Evolutionary conservation across 2,329 filamentous ascomycete species (phyloP), one percentile per base, ranked within the genome.

Genomic region (Aspergillus versicolor): DNA sequence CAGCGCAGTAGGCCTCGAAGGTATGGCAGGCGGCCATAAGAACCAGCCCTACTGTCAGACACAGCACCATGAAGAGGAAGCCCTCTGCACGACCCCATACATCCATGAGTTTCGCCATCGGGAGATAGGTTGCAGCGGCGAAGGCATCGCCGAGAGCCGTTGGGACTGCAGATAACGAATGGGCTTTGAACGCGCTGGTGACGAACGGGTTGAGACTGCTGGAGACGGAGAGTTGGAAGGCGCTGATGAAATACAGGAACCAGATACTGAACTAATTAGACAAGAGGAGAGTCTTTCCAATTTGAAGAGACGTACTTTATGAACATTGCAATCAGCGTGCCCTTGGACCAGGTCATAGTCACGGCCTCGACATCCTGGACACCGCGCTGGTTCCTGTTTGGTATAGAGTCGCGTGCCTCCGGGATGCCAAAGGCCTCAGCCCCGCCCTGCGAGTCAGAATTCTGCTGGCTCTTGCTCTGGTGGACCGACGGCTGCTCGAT

Each of bases 91-190:
- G 82, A 19, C 84, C 86, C 79, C 82, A 88, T 34, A 85, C 73
- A 68, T 88, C 83, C 59, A 88, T 73, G 17, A 86, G 73, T 67
- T 88, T 88, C 22, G 85, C 84, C n/a, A 85, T 73, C 1, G 84
- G 82, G 17, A 88, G 77, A 65, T 84, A 85, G 45, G 78, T 73
- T 13, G 85, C 76, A 13, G 82, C 84, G 13, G 78, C 77, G 47
- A 87, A 81, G 37, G 84, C 73, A 58, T 73, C 78, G 7, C 82
- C 73, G 15, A 87, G 76, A 52, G 87, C 80, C 41, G 71, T 71
- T 21, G 82, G 82, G 21, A 81, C 78, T 0, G 81, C 75, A 2
- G 82, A 74, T 24, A 85, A 72, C 0, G 82, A 83, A 63, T 85
- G 83, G 3, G 73, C 66, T 27, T 75, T 63, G 62, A 80, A 86